phyloP scores from a whole-genome alignment of 768 basidiomycete species.

The Auricularia heimuer region DNA sequence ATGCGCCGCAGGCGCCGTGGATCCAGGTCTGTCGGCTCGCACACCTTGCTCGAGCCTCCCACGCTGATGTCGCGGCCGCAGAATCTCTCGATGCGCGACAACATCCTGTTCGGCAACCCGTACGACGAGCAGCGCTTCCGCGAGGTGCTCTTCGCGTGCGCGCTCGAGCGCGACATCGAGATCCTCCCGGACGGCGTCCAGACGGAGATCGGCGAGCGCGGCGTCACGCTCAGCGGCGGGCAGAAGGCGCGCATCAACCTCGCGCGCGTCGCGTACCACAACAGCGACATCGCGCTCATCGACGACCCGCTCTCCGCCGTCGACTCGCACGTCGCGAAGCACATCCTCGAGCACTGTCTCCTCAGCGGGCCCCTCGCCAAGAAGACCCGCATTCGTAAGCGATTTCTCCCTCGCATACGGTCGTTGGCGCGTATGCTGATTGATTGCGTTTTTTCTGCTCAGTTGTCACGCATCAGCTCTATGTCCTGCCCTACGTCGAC shows the following conservation, averaged over 20 bases:
- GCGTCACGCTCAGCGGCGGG: slow-evolving; percentile 43
- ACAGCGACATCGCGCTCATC: slow-evolving; percentile 12
- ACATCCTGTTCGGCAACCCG: slow-evolving; percentile 62
- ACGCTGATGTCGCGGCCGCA: slow-evolving; percentile 42
- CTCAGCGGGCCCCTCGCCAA: slow-evolving; percentile 40
- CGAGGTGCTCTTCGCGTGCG: slow-evolving; percentile 53
- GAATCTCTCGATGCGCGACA: slow-evolving; percentile 61
- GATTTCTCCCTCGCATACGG: background rate
- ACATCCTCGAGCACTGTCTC: slow-evolving; percentile 54
- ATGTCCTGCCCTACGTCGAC: slow-evolving; percentile 47
- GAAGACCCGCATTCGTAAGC: slow-evolving; percentile 38
- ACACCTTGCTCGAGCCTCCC: slow-evolving; percentile 45
- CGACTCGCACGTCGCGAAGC: slow-evolving; percentile 65
- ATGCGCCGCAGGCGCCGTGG: slow-evolving; percentile 26
- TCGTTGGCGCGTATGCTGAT: too few relatives aligned
- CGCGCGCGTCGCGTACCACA: slow-evolving; percentile 68
- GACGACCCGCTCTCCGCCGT: slow-evolving; percentile 66
- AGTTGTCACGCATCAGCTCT: slow-evolving; percentile 50
- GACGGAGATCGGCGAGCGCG: slow-evolving; percentile 71
- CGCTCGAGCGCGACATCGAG: slow-evolving; percentile 59
- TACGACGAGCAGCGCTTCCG: slow-evolving; percentile 54
- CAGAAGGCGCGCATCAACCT: slow-evolving; percentile 56
- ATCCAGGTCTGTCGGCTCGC: slow-evolving; percentile 23
- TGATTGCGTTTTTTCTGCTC: too few relatives aligned
- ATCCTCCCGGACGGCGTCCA: slow-evolving; percentile 59